Conservation (phyloP, 2,329 filamentous ascomycete genomes). For the Pseudocercospora pini-densiflorae region DNA sequence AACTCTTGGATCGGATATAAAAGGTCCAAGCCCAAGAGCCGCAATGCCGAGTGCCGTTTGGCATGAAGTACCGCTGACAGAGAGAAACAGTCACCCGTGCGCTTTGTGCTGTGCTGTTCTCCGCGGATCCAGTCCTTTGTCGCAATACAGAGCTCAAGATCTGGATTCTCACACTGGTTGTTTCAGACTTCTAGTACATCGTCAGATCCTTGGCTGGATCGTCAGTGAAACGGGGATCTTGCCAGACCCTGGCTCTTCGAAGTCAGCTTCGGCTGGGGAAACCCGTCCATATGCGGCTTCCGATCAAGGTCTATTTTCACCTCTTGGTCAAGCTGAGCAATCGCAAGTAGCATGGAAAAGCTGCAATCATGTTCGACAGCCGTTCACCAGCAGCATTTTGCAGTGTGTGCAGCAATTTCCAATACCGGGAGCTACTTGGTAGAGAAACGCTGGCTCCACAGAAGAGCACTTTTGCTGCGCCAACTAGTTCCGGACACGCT, state of each 20-base stretch:
- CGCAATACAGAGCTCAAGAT: background rate
- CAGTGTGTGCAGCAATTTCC: background rate
- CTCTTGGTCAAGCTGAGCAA: background rate
- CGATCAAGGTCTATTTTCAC: background rate
- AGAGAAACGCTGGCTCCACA: background rate
- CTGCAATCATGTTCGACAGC: background rate
- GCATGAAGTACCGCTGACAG: background rate
- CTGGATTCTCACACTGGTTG: background rate
- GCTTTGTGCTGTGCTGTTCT: background rate
- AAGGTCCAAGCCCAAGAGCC: background rate
- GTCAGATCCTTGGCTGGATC: background rate
- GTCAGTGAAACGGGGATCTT: background rate
- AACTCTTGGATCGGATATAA: too few species aligned
- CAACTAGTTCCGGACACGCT: background rate
- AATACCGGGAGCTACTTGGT: background rate
- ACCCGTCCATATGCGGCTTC: background rate
- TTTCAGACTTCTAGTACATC: background rate
- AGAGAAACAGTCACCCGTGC: background rate
- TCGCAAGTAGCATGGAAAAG: background rate
- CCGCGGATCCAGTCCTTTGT: background rate
- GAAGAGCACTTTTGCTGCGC: background rate
- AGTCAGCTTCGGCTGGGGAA: background rate
- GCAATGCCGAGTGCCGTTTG: background rate
- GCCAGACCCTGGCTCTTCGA: background rate
- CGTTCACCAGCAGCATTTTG: background rate